A percentile compares a stretch with the other conserved stretches of the same genome.
phyloP scores from a whole-genome alignment of 768 basidiomycete species.

The Pseudohyphozyma bogoriensis region DNA sequence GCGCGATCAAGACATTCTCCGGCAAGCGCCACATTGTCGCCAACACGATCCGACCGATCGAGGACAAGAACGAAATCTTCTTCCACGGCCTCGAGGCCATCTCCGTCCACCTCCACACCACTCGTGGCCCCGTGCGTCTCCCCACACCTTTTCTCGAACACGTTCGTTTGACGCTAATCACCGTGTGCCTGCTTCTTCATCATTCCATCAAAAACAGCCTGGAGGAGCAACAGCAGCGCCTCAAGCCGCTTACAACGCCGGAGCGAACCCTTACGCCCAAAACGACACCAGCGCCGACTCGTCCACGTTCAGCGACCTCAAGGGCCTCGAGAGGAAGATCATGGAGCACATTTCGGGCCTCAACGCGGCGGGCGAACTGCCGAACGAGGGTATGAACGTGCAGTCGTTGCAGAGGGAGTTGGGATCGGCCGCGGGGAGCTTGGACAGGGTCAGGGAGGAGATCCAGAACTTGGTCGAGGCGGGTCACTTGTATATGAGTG shows the following conservation, averaged over 20 bases:
- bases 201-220: not conserved
- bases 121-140: slow-evolving; percentile 47
- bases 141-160: not conserved
- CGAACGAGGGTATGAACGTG: slow-evolving; percentile 62
- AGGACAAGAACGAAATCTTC: slow-evolving; percentile 64
- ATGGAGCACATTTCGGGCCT: slow-evolving; percentile 50
- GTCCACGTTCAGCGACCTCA: slow-evolving; percentile 49
- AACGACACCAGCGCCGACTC: not conserved
- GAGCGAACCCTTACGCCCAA: slow-evolving; percentile 23
- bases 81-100: slow-evolving; percentile 74
- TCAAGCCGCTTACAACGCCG: slow-evolving; percentile 14
- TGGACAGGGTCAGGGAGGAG: slow-evolving; percentile 54
- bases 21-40: slow-evolving; percentile 74
- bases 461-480: slow-evolving; percentile 69
- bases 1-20: slow-evolving; percentile 68
- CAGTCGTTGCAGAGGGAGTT: slow-evolving; percentile 59
- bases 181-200: not conserved
- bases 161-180: not conserved
- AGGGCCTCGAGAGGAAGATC: slow-evolving; percentile 54
- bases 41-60: slow-evolving; percentile 56
- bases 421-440: slow-evolving; percentile 49
- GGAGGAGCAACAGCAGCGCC: slow-evolving; percentile 6
- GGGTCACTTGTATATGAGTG: slow-evolving; percentile 64
- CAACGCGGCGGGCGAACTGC: slow-evolving; percentile 36
- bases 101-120: slow-evolving; percentile 50